Base-by-base conservation (phyloP, 305 asterid species). In the Fraxinus baroniana region DNA sequence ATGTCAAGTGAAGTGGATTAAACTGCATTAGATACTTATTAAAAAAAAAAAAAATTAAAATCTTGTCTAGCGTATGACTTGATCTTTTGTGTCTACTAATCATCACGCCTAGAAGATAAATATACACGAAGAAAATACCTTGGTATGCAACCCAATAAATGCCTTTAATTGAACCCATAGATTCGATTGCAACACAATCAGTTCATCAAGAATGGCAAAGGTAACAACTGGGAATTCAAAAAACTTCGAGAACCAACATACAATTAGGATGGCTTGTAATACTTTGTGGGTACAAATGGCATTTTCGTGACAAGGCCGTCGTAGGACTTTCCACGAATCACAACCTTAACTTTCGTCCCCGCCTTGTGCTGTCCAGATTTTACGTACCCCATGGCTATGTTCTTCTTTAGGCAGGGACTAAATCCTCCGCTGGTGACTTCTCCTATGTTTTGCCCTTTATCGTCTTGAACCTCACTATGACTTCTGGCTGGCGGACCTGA, bases 351-450 rank as follows among this genome's bases (percentile, higher is more conserved):
- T 28, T 91, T 91, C 9, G 98, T 92, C 35, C 98, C 98, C 0
- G 89, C 83, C 87, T 94, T 96, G 90, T 96, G 98, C 24, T 2
- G 30, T 22, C 99, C 99, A 5, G 99, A 91, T 80, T 96, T 96
- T 64, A 96, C 96, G 75, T 96, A 96, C 77, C 99, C 99, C 98
- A 96, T 96, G 81, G 93, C 98, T 71, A 96, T 96, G 90, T 96
- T 96, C 82, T 94, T 94, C 94, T 96, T 96, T 3, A 96, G 91
- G 32, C 98, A 96, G 3, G 99, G 99, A 85, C 99, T 96, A 60
- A 96, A 96, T 49, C 99, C 99, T 24, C 99, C 99, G 78, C 99
- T 96, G 0, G 99, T 96, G n/a, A 96, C 88, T 80, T 96, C 99
- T n/a, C 99, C 99, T 20, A 96, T 90, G 88, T 82, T 93, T 44